Evolutionary conservation across 176 grass and related monocot genomes (phyloP), one percentile per base, ranked within the genome.

Genomic region (Phoenix dactylifera): DNA sequence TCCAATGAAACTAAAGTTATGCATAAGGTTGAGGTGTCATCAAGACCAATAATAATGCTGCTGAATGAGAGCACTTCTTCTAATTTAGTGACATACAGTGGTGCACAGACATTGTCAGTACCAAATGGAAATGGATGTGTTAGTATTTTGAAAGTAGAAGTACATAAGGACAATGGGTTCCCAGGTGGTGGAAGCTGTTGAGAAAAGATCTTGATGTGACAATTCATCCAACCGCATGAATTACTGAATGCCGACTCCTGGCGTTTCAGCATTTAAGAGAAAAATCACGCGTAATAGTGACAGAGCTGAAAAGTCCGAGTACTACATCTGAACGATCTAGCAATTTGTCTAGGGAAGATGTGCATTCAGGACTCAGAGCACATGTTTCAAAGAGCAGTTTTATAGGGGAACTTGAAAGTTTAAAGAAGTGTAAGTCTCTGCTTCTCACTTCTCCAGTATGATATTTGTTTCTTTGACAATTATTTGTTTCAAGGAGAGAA

Each of bases 401-500:
- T 50, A 28, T 26, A 66, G 75, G 84, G 55, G 82, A 92, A 76
- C 67, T 77, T 60, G 60, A 69, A 79, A 80, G 30, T 64, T 89
- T 55, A 83, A 81, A 84, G 79, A 98, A 75, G 65, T 86, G 94
- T 98, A 83, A 89, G 94, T 44, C 29, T 73, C 15, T 44, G 9
- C 35, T 44, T 44, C 35, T 44, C 10, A 2, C 35, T 44, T 1
- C 35, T 44, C 10, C 35, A 14, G 35, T 14, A 44, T 44, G 35
- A 44, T 44, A 14, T 44, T 44, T 12, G 1, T 44, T 44, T 44
- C 35, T 44, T 44, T 44, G 35, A 44, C 35, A 44, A 44, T 44
- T 44, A 44, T 44, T 44, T 44, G 35, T 12, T 12, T 2, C 35
- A 9, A 44, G 35, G 10, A 44, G 35, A 44, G 10, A 14, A 44